Evolutionary conservation across 2,329 filamentous ascomycete species (phyloP), one percentile per base, ranked within the genome.

Genomic region (Phyllachora maydis): DNA sequence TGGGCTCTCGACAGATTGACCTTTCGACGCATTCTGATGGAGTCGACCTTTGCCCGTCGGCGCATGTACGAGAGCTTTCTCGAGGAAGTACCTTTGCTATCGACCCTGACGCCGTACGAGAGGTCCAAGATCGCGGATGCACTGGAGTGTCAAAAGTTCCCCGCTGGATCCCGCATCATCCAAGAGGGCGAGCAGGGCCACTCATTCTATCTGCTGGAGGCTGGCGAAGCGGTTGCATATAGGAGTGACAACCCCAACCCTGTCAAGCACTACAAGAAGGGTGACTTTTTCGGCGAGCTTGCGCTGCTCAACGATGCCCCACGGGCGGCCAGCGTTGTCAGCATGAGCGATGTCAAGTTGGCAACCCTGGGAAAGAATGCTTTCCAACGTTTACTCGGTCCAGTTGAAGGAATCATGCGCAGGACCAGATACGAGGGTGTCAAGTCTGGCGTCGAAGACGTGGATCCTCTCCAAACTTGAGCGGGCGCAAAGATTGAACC

Each of bases 11-110:
- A 98, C 44, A 79, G 88, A 25, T 64, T 93, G 32, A 98, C 88
- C 7, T 98, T 98, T 62, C 81, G 88, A 37, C 78, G 88, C 30
- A 95, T 98, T 33, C 61, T 98, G 31, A 93, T 98, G 83, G 85
- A 95, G 52, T 90, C 79, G 18, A 91, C 88, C 4, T 95, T 93
- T 54, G 79, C 90, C 38, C 77, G 85, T 27, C 73, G 88, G 37
- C 77, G 85, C 40, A 85, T 95, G 72, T 95, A 95, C 50, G 88
- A 98, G 52, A 79, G 71, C 36, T 95, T 98, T 57, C 60, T 98
- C 12, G 83, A 91, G 45, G 82, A 92, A 43, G 88, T 95, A 3
- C 79, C 81, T 0, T 60, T 95, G 15, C 65, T 98, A 14, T 63
- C 73, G 3, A 72, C 68, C 12, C 62, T 98, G 27, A 91, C 83